Evolutionary conservation across 805 yeast genomes (phyloP).

Genomic region (Saturnispora besseyi): DNA sequence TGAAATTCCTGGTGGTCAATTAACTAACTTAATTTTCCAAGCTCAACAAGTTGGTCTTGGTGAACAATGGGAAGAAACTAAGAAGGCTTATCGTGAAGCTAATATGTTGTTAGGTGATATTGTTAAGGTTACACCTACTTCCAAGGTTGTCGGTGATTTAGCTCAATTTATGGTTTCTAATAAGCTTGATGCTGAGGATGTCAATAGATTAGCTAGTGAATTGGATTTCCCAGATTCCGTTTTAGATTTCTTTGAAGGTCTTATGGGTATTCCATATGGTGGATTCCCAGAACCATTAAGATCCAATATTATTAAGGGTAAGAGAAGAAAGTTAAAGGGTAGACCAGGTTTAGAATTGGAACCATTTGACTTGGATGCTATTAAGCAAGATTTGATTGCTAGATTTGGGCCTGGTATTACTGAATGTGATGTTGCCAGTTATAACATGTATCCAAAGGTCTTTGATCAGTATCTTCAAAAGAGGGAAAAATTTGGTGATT

Average conservation of each 20-base stretch:
- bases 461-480: conserved; percentile 77
- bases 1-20: conserved; percentile 99
- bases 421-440: conserved; percentile 89
- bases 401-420: conserved; percentile 69
- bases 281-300: conserved; percentile 99
- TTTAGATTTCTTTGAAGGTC: conserved; percentile 96
- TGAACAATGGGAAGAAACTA: conserved; percentile 92
- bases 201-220: conserved; percentile 74
- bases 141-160: conserved; percentile 98
- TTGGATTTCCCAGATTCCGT: conserved; percentile 99
- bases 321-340: conserved; percentile 78
- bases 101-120: conserved; percentile 88
- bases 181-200: conserved; percentile 79
- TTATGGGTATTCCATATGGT: conserved; percentile 98
- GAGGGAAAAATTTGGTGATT: conserved; percentile 76
- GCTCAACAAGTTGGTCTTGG: conserved; percentile 99
- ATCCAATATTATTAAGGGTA: conserved; percentile 79
- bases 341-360: conserved; percentile 90
- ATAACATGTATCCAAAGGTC: conserved; percentile 97
- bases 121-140: conserved; percentile 98
- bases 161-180: conserved; percentile 99
- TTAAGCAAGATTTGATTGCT: conserved; percentile 63
- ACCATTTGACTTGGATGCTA: conserved; percentile 69
- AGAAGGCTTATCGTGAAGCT: conserved; percentile 88
- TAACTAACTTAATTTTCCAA: conserved; percentile 95